Conservation (phyloP, 202 grass and related monocot species). For the Setaria italica region DNA sequence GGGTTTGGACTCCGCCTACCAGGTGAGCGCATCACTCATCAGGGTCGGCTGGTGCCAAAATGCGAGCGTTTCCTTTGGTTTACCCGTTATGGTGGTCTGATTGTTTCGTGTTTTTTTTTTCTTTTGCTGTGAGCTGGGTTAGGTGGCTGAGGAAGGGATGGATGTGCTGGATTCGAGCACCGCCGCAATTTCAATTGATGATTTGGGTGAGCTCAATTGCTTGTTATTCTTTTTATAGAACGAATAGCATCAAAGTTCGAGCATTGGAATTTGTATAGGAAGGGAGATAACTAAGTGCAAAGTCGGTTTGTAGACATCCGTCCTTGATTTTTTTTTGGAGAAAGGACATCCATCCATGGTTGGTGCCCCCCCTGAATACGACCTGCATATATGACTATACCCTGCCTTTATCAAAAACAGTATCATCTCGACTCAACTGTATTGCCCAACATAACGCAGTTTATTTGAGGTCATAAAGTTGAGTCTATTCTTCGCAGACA, state of each 20-base stretch:
- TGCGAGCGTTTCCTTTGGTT: conserved; percentile 4
- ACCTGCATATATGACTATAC: neutral
- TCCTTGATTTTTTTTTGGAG: too few species aligned
- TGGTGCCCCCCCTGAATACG: neutral
- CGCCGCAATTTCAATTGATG: neutral
- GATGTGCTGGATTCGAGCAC: conserved; percentile 43
- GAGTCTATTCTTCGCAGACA: neutral
- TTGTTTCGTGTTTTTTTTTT: neutral
- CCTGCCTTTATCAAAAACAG: neutral
- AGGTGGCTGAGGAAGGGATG: conserved; percentile 46
- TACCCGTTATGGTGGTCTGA: neutral
- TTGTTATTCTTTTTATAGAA: neutral
- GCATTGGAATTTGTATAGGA: neutral
- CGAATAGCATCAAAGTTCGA: neutral
- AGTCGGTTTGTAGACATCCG: neutral
- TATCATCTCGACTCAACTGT: neutral
- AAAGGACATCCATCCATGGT: neutral
- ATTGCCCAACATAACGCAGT: neutral
- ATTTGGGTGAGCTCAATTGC: conserved; percentile 53
- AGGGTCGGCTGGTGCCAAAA: neutral
- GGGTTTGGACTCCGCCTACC: neutral
- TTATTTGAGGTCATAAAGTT: neutral
- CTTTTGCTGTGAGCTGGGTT: neutral
- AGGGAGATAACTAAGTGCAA: neutral
- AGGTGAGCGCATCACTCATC: neutral